Conservation (phyloP, 257 asterid species). For the Jacaranda copaia region DNA sequence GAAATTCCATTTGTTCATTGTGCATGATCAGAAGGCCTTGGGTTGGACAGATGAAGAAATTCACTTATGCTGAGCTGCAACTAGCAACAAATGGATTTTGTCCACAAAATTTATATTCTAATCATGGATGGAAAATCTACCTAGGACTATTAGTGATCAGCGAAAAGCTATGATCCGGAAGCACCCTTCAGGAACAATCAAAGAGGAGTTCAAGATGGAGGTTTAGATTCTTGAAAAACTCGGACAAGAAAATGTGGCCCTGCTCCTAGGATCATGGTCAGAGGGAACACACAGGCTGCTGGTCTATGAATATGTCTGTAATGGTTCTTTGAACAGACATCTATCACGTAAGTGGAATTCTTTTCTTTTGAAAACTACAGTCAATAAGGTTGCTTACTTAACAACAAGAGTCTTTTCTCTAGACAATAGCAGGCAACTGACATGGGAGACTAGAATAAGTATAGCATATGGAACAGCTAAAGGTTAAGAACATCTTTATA, state of each 20-base stretch:
- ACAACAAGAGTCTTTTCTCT: slow-evolving; percentile 7
- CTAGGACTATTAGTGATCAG: slow-evolving; percentile 50
- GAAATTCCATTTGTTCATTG: slow-evolving; percentile 38
- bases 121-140: slow-evolving; percentile 42
- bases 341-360: slow-evolving; percentile 45
- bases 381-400: too few relatives aligned
- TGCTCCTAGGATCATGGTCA: slow-evolving; percentile 59
- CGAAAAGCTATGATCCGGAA: slow-evolving; percentile 49
- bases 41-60: slow-evolving; percentile 37
- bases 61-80: slow-evolving; percentile 58
- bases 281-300: slow-evolving; percentile 52
- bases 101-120: slow-evolving; percentile 35
- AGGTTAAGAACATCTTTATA: slow-evolving; percentile 57
- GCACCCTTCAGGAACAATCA: slow-evolving; percentile 53
- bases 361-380: neutral
- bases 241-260: slow-evolving; percentile 55
- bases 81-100: slow-evolving; percentile 55
- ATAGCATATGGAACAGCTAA: slow-evolving; percentile 59
- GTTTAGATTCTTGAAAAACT: slow-evolving; percentile 47
- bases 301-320: slow-evolving; percentile 60
- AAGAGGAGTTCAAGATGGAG: slow-evolving; percentile 50
- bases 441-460: slow-evolving; percentile 58
- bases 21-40: slow-evolving; percentile 49
- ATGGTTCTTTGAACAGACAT: slow-evolving; percentile 54
- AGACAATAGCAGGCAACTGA: slow-evolving; percentile 50